Evolutionary conservation across 371 early-diverging fungal genomes (phyloP), one percentile per base, ranked within the genome.

Genomic region (Encephalitozoon romaleae): DNA sequence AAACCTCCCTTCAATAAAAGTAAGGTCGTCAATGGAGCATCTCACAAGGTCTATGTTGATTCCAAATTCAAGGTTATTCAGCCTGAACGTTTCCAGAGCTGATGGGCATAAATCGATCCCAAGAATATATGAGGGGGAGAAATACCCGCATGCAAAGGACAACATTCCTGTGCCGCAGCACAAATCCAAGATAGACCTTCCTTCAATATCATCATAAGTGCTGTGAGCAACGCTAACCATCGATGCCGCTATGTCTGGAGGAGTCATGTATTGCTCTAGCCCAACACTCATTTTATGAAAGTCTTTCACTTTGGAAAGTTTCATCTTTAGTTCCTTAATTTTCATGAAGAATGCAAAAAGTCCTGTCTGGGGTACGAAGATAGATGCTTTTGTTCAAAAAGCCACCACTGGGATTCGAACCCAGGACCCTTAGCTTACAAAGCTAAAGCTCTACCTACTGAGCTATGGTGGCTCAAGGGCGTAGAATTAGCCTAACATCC

Each of bases 121-220:
- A 3, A 66, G 53, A 8, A 81, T 55, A 3, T 41, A 55, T 0
- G 11, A 6, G 0, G 83, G 77, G n/a, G 72, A 74, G 59, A 78
- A 81, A 32, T 75, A 68, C 4, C 59, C 21, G 25, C 39, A 30
- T n/a, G 78, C 81, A 41, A 68, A 67, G 28, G 73, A 49, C 0
- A 83, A 49, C 72, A 83, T 77, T 11, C 83, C 83, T n/a, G 83
- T 81, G 0, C 83, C 83, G 47, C 79, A 76, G 43, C 83, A 78
- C 39, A 83, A 25, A 55, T 83, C 83, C 18, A 83, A 39, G 12
- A 83, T 68, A 43, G 21, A 67, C 72, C 81, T 83, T 15, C 68
- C 67, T 11, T 65, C 59, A 25, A 83, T 70, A 45, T 81, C 81
- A 25, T 70, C 69, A 65, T 83, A 68, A 39, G 72, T 70, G 4